These are phyloP conservation scores for Boletellus deceptivus DNA, from an alignment of 1,284 basidiomycete genomes.

Conservation along the genomic window DNA sequence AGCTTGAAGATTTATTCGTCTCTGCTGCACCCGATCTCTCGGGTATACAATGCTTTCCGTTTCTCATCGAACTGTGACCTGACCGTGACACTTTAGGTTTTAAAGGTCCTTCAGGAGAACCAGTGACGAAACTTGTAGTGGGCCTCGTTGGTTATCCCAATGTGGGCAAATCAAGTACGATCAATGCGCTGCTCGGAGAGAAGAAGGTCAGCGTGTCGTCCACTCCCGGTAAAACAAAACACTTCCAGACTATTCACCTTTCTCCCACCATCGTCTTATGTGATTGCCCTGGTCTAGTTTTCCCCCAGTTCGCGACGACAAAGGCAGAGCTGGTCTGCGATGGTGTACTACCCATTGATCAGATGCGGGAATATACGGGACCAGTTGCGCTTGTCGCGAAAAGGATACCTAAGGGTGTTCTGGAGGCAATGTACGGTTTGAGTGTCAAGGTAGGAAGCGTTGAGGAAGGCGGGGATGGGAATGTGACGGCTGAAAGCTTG, in stretches of 20 bases:
- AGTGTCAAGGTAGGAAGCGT: constrained; percentile 62
- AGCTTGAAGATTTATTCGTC: constrained; percentile 87
- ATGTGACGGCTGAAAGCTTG: constrained; percentile 80
- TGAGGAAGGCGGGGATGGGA: constrained; percentile 87
- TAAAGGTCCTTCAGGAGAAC: constrained; percentile 57
- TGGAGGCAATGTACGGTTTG: constrained; percentile 91
- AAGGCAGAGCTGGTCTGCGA: constrained; percentile 96
- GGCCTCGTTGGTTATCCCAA: constrained; percentile 99
- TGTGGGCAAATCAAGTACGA: constrained; percentile 96
- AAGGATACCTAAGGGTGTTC: constrained; percentile 80
- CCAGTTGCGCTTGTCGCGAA: constrained; percentile 81
- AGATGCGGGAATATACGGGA: constrained; percentile 92
- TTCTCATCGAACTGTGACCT: neutral
- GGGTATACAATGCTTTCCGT: constrained; percentile 42
- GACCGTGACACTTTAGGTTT: constrained; percentile 53
- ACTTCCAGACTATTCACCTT: constrained; percentile 97
- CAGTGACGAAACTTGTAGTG: constrained; percentile 74
- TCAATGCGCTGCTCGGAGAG: constrained; percentile 93
- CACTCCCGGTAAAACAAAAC: constrained; percentile 98
- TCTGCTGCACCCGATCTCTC: constrained; percentile 75
- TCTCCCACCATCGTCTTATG: constrained; percentile 89
- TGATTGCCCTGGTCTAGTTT: constrained; percentile 98
- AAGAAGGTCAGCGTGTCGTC: constrained; percentile 98
- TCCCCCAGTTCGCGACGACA: constrained; percentile 96
- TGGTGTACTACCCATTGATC: constrained; percentile 97